Evolutionary conservation across 306 rosid genomes (phyloP).

Genomic region (Prinsepia uniflora): DNA sequence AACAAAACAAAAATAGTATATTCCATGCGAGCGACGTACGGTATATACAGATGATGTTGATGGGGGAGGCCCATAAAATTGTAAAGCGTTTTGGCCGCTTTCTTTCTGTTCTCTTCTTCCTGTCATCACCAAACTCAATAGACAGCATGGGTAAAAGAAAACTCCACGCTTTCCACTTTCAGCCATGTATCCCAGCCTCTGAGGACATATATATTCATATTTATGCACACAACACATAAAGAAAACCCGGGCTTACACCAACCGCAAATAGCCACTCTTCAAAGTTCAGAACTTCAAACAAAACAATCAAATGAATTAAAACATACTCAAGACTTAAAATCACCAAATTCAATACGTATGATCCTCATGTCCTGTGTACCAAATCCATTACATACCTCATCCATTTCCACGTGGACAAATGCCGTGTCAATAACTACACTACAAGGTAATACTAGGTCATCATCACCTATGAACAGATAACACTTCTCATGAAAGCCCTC

Average conservation of each 20-base stretch:
- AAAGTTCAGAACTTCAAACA: too few relatives aligned
- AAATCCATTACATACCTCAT: constrained; percentile 30
- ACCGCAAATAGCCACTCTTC: too few relatives aligned
- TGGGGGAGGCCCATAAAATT: too few relatives aligned
- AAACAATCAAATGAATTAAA: constrained; percentile 18
- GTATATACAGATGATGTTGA: too few relatives aligned
- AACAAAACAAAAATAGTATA: too few relatives aligned
- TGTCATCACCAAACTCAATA: background rate
- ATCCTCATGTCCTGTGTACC: constrained; percentile 43
- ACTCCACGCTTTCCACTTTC: background rate
- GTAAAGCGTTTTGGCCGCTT: too few relatives aligned
- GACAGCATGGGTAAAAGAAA: background rate
- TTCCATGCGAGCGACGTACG: too few relatives aligned
- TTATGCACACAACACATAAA: background rate
- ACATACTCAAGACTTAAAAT: constrained; percentile 38
- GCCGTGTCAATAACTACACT: constrained; percentile 61
- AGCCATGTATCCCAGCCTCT: background rate
- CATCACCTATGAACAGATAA: constrained; percentile 36
- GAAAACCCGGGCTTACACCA: too few relatives aligned
- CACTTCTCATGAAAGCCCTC: constrained; percentile 85
- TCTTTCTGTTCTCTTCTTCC: too few relatives aligned
- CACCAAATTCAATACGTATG: constrained; percentile 69
- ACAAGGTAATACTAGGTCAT: constrained; percentile 34
- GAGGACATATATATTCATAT: too few relatives aligned
- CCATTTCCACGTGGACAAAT: constrained; percentile 63